Base-by-base conservation (phyloP, 1,284 basidiomycete species). In the Trichosporon faecale region DNA sequence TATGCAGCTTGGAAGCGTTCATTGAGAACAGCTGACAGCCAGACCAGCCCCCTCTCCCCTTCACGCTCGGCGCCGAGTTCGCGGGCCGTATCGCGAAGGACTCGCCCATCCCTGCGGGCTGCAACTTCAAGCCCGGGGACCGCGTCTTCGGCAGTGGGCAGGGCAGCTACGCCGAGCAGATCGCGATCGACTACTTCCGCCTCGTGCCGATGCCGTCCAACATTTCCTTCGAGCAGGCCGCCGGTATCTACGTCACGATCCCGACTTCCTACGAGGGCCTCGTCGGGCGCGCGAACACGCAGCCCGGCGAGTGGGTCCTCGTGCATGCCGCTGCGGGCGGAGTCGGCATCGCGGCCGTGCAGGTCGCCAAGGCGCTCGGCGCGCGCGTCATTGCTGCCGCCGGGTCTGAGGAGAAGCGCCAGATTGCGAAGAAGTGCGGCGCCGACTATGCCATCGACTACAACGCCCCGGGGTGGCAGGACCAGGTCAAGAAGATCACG, bases 281-380 rank as follows among this genome's bases (percentile, higher is more conserved):
- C 11, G 91, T 93, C 0, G 90, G 91, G 21, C 86, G 93, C 66
- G 94, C 91, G 8, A 84, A 91, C 70, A 83, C 93, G 37, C 89
- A 92, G 79, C 80, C 88, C 70, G 92, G 92, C 31, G 94, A 96
- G 83, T 94, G 91, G 88, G 89, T 95, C 2, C 87, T 96, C 14
- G 89, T 96, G 7, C 91, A 91, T 66, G 94, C 92, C 11, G 91
- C 91, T 18, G 92, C 92, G 1, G 83, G 83, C 2, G 95, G 95
- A 27, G 95, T 98, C 3, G 95, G 95, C 0, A 89, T 97, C 64
- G 89, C 90, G 9, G 94, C 95, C 3, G 89, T 94, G 16, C 95
- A 97, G 78, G 86, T 96, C 66, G 94, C 93, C n/a, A 95, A 95
- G 87, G 72, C 71, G 21, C 75, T 82, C 14, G 83, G 83, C 27